Conservation (phyloP, 1,284 basidiomycete species). For the Tilletia horrida region DNA sequence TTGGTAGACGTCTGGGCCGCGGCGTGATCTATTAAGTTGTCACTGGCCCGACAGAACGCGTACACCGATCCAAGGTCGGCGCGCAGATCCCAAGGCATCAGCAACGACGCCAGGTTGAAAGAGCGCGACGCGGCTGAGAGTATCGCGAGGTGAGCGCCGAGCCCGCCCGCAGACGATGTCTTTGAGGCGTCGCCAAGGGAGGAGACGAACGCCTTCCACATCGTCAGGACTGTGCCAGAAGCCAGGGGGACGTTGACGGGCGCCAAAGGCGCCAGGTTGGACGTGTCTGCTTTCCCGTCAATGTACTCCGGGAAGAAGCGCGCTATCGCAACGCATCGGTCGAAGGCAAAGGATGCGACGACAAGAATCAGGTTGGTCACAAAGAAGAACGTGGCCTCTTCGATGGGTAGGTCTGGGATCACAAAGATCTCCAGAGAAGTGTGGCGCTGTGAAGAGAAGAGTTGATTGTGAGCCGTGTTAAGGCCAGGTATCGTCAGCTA, state of each 20-base stretch:
- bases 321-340: conserved; percentile 43
- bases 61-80: conserved; percentile 44
- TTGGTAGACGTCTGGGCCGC: not conserved
- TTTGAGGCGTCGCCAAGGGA: conserved; percentile 24
- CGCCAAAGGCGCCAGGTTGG: conserved; percentile 25
- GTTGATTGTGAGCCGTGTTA: not conserved
- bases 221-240: conserved; percentile 25
- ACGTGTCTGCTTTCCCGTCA: not conserved
- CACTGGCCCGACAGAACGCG: conserved; percentile 43
- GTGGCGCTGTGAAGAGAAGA: conserved; percentile 22
- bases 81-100: conserved; percentile 48
- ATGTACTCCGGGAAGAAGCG: conserved; percentile 16
- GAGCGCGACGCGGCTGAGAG: conserved; percentile 18
- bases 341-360: conserved; percentile 47
- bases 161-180: conserved; percentile 42
- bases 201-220: conserved; percentile 37
- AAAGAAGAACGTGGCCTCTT: conserved; percentile 50
- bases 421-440: conserved; percentile 46
- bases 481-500: not conserved
- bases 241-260: conserved; percentile 38
- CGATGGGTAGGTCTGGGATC: conserved; percentile 45
- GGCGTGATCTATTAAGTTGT: conserved; percentile 38
- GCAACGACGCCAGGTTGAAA: conserved; percentile 38
- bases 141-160: conserved; percentile 22
- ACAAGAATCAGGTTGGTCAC: conserved; percentile 49